Base-by-base conservation (phyloP, 768 basidiomycete species). In the Rhizopogon rudus region DNA sequence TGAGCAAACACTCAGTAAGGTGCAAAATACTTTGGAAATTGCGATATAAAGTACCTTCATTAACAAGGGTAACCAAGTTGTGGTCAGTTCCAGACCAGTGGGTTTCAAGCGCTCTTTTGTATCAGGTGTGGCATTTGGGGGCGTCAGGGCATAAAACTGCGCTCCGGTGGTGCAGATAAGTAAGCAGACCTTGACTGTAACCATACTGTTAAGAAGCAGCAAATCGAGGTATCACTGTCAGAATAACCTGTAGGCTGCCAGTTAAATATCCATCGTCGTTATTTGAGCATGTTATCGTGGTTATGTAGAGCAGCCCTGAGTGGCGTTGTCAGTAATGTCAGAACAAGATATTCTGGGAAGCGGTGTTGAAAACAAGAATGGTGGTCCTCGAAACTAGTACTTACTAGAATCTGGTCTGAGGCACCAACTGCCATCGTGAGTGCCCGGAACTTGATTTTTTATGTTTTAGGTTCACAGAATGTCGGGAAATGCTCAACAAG, bases 61-160 rank as follows among this genome's bases (percentile, higher is more conserved):
- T 10, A 25, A 25, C 1, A 12, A 14, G 17, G 14, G 49, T 22
- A 52, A 13, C 44, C 44, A 52, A 22, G 33, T 12, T 3, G 5
- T 17, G 43, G 12, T 1, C 7, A 40, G 6, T 40, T 54, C 53
- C 5, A 20, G 12, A 29, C 46, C 44, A 9, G 46, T 35, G 2
- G 53, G 46, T 2, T 52, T 40, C 17, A 54, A 7, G 29, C 13
- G 49, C 29, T 54, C 53, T 13, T 54, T 51, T 22, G 53, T 1
- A 22, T 31, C 8, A 29, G 53, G 53, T 33, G 31, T 49, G 7
- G 53, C 9, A 12, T 29, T 50, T 17, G 53, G 53, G 9, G 53
- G 50, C 28, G 53, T 54, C 16, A 54, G 8, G n/a, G 46, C 22
- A 29, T 35, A 54, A 28, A 52, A 49, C 20, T 51, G 44, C 39